Evolutionary conservation across 2,329 filamentous ascomycete genomes (phyloP), one percentile per base, ranked within the genome.

Genomic region (Cladosporium sp.): DNA sequence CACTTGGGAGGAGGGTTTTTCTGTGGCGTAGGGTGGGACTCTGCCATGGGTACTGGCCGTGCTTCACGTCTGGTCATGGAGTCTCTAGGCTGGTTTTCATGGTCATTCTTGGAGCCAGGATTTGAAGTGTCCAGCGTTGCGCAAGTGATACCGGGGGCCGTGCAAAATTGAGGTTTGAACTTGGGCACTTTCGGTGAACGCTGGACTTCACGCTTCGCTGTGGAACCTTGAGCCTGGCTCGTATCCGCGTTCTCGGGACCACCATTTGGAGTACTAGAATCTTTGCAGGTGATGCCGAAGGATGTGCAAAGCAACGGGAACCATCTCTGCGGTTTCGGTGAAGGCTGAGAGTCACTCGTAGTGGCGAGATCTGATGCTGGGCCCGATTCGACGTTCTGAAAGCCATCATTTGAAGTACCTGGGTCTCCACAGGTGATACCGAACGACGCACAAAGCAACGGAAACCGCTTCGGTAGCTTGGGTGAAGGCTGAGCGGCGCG

Each of bases 91-190:
- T 21, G 41, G 3, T 24, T 47, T 5, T 7, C 41, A 47, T 47
- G 41, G 7, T 21, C 10, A 10, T 21, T 47, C n/a, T 47, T 47
- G n/a, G 41, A 47, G 24, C 24, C 49, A 28, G 14, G 6, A 52
- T 28, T 18, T 11, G 24, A 30, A 52, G 24, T n/a, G 18, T 12
- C 14, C 10, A 28, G 6, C 30, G 24, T 8, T 58, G 30, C 34
- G 55, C 55, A 36, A n/a, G 55, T 58, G 32, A 58, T 18, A 14
- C 52, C 52, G 11, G 28, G 52, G 18, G 52, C 52, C 28, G 52
- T 55, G 30, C 52, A 55, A 55, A 12, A 11, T 12, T 21, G n/a
- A 32, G 52, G 52, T 2, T 6, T 11, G 15, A 30, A 55, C 52
- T 30, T 30, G n/a, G 52, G 52, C 1, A 34, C 11, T 32, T 55